Base-by-base conservation (phyloP, 2,329 filamentous ascomycete species). In the Colletotrichum cereale region DNA sequence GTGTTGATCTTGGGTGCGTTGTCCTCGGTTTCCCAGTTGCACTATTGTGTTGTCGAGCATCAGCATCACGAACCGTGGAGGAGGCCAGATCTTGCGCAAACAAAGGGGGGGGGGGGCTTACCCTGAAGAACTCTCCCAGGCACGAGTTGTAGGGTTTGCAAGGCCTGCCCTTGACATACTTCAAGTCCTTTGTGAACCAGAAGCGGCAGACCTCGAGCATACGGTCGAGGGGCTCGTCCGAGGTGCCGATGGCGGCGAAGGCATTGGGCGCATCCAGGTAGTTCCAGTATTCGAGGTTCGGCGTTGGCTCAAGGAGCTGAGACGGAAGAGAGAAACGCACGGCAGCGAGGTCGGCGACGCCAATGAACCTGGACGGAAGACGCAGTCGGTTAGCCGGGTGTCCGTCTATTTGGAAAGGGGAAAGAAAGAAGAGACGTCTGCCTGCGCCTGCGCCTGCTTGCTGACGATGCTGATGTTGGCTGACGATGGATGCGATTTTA, bases 141-240 rank as follows among this genome's bases (percentile, higher is more conserved):
- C 95, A 95, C 58, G 95, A 98, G 83, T 99, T 99, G 85, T 99
- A 99, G 14, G 96, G 96, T 83, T 99, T 99, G 90, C 96, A 98
- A 53, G 96, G 96, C 85, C 95, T 97, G 72, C 96, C 96, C 85
- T 98, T 98, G 80, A 97, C 94, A 79, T 98, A 99, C 89, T 99
- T 99, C 82, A 99, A 82, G 82, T 99, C 96, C 82, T 99, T 99
- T 74, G 96, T 98, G 78, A 98, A 97, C 96, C 96, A 99, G 83
- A 98, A 99, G 72, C 95, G 91, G 77, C 98, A 84, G 38, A 97
- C 94, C 78, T 96, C 95, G 62, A 99, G 89, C 93, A 98, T 98
- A 76, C 96, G 94, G 76, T 96, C 96, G 66, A 98, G 86, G 14
- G 93, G 89, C 76, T 98, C 94, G 76, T 98, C 93, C 24, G 96